phyloP scores from a whole-genome alignment of 495 filamentous ascomycete genomes.

The Extremus antarcticus region DNA sequence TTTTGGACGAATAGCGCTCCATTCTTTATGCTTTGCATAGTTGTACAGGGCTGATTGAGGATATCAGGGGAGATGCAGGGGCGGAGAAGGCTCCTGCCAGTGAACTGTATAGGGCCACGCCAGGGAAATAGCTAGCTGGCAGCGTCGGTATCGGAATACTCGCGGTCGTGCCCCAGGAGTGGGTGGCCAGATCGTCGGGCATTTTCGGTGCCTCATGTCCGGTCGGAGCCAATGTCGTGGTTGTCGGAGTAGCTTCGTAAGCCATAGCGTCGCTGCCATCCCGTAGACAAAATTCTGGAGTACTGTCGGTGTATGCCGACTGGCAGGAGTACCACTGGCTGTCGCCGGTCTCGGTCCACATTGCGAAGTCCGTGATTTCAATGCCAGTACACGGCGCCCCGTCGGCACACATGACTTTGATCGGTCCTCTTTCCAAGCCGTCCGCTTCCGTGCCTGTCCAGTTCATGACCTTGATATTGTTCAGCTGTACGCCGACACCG shows the following conservation, averaged over 20 bases:
- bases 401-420: constrained; percentile 38
- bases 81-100: constrained; percentile 9
- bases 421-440: constrained; percentile 40
- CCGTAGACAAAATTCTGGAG: constrained; percentile 38
- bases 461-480: constrained; percentile 42
- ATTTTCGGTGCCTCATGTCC: constrained; percentile 43
- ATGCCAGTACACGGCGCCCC: constrained; percentile 43
- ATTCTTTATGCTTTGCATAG: too few relatives aligned
- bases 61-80: too few relatives aligned
- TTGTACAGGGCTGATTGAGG: too few relatives aligned
- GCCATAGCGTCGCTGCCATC: constrained; percentile 23
- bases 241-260: constrained; percentile 30
- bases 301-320: constrained; percentile 36
- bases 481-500: constrained; percentile 38
- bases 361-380: constrained; percentile 42
- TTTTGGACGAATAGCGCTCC: too few relatives aligned
- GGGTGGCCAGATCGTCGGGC: constrained; percentile 34
- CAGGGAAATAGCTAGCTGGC: constrained; percentile 45
- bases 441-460: constrained; percentile 47
- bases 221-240: constrained; percentile 29
- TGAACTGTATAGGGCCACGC: constrained; percentile 14
- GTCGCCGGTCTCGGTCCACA: constrained; percentile 47
- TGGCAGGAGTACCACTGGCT: constrained; percentile 38
- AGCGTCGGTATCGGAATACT: constrained; percentile 47
- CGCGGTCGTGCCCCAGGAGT: constrained; percentile 34